A percentile compares a stretch with the other conserved stretches of the same genome.
These are phyloP conservation scores for Ascosphaera pollenicola DNA, from an alignment of 2,329 filamentous ascomycete genomes.

Conservation along the genomic window DNA sequence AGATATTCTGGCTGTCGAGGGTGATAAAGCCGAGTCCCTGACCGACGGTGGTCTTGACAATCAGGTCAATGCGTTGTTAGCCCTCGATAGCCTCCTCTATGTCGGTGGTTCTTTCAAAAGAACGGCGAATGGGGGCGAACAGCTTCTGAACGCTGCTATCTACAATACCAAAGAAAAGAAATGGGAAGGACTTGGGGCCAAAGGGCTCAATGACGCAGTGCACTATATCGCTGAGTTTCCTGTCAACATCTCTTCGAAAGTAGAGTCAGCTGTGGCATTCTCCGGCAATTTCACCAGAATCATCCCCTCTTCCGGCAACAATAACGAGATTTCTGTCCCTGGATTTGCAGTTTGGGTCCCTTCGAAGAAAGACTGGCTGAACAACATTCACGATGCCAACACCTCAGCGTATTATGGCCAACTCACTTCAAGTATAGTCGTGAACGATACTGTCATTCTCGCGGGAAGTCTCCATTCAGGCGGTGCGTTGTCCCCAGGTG, in stretches of 20 bases:
- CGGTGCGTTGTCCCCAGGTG: conserved; percentile 49
- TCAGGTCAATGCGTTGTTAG: conserved; percentile 48
- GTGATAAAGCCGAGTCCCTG: conserved; percentile 20
- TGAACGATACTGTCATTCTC: conserved; percentile 40
- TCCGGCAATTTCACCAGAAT: conserved; percentile 61
- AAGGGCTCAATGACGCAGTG: conserved; percentile 62
- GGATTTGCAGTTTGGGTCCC: conserved; percentile 89
- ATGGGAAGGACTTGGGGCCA: background rate
- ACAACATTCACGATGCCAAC: conserved; percentile 44
- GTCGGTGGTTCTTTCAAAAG: conserved; percentile 71
- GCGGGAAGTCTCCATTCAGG: conserved; percentile 67
- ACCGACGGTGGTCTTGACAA: conserved; percentile 58
- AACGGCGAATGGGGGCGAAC: conserved; percentile 36
- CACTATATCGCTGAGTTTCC: conserved; percentile 50
- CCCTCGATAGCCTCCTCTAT: conserved; percentile 45
- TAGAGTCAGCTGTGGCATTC: conserved; percentile 55
- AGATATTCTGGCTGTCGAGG: conserved; percentile 41
- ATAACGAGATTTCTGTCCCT: conserved; percentile 36
- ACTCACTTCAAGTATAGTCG: conserved; percentile 43
- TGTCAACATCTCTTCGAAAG: conserved; percentile 50
- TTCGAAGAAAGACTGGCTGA: conserved; percentile 65
- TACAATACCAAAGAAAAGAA: conserved; percentile 23
- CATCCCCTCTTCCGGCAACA: conserved; percentile 34
- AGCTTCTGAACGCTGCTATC: conserved; percentile 52
- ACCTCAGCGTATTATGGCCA: conserved; percentile 48